A percentile compares a stretch with the other conserved stretches of the same genome.
phyloP scores from a whole-genome alignment of 1,284 basidiomycete species.

The Cryptococcus depauperatus region DNA sequence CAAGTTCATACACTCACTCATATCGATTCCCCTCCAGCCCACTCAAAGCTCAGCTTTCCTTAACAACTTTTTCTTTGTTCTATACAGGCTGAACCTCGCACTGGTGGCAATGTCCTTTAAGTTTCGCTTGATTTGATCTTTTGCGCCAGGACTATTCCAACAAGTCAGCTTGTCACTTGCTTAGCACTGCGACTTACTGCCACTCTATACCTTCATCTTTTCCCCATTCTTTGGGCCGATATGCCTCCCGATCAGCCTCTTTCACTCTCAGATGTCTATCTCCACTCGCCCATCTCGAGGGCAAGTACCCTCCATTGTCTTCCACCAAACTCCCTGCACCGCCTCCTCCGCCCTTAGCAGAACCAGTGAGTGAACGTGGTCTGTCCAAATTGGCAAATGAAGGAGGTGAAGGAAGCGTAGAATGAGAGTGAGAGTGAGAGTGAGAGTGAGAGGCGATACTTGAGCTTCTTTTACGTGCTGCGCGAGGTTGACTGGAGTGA shows the following conservation, averaged over 20 bases:
- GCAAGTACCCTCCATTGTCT: constrained; percentile 40
- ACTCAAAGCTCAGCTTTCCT: constrained; percentile 31
- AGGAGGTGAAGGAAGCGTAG: not conserved
- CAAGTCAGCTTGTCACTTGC: not conserved
- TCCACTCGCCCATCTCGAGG: constrained; percentile 41
- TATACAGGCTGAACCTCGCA: constrained; percentile 40
- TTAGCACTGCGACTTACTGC: constrained; percentile 34
- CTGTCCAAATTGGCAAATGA: not conserved
- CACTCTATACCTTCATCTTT: constrained; percentile 35
- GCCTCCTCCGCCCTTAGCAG: not conserved
- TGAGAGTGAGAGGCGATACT: not conserved
- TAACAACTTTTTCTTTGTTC: constrained; percentile 44
- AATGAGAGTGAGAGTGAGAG: not conserved
- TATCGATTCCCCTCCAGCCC: no score
- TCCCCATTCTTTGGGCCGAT: constrained; percentile 43
- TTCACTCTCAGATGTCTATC: constrained; percentile 35
- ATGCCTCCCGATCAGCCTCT: constrained; percentile 40
- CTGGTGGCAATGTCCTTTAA: constrained; percentile 40
- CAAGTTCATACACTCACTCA: no score
- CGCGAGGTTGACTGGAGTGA: constrained; percentile 6
- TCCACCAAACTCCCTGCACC: constrained; percentile 21
- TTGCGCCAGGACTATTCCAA: constrained; percentile 26
- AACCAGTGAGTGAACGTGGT: not conserved
- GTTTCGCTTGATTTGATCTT: constrained; percentile 42
- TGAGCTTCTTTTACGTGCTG: not conserved